Evolutionary conservation across 352 stramenopile species (phyloP), one percentile per base, ranked within the genome.

Genomic region (Globisporangium okanoganense): DNA sequence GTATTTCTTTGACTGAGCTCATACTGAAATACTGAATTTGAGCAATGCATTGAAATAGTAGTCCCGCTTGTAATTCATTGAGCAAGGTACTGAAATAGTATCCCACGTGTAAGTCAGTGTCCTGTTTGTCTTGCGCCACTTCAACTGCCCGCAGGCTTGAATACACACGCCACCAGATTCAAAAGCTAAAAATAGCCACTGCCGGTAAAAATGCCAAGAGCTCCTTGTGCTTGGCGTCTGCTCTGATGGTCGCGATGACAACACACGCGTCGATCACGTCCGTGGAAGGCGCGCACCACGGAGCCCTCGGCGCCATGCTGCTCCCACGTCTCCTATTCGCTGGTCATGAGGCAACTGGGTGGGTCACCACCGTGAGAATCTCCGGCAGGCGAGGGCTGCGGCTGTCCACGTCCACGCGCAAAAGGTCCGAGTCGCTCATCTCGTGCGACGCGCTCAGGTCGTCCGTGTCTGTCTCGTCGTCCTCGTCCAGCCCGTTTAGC

Each of bases 391-490:
- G 6, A 6, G 6, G 3, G 25, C 10, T 14, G 27, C 12, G 8
- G 1, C 10, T 41, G 29, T 22, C 25, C 38, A 22, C 33, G 24
- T 16, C 29, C 29, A 6, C 29, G 6, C 6, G 29, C 29, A 33
- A 33, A 3, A 50, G 22, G 7, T 49, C 56, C 12, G 44, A 27
- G 33, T 33, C 31, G 44, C 56, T 54, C 24, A 35, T 10, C 22
- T 43, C 44, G 20, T 22, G 24, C 20, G 47, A 29, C 27, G 18
- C 2, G 22, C 25, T 51, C 27, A 18, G 24, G n/a, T 22, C 48
- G 0, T 45, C 36, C 57, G n/a, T 25, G 27, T 50, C 57, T 31
- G n/a, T 22, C 22, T 58, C 58, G n/a, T 41, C 20, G n/a, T 56
- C 41, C 4, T 60, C 59, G 12, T 43, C 40, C 20, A 53, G 41